phyloP scores from a whole-genome alignment of 768 basidiomycete species.

The Polyporus arcularius region DNA sequence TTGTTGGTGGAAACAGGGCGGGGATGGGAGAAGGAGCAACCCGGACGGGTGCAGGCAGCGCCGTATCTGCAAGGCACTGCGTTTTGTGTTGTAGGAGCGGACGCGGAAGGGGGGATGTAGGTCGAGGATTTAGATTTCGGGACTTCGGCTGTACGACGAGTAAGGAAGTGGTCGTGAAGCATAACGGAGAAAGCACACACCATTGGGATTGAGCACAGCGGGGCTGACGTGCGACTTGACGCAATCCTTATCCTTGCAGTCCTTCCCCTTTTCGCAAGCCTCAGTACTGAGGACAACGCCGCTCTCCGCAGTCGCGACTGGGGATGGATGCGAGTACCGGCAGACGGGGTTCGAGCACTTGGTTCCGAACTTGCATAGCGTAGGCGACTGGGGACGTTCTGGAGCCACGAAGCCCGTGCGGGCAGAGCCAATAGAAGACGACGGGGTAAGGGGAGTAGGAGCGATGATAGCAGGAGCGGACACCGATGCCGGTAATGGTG shows the following conservation, averaged over 20 bases:
- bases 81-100: conserved; percentile 21
- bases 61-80: conserved; percentile 67
- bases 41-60: conserved; percentile 64
- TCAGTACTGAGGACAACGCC: conserved; percentile 95
- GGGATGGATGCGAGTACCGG: conserved; percentile 92
- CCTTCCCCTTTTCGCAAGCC: conserved; percentile 83
- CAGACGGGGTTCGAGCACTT: conserved; percentile 92
- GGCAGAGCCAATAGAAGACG: conserved; percentile 21
- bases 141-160: conserved; percentile 23
- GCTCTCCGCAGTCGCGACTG: conserved; percentile 93
- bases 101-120: conserved; percentile 37
- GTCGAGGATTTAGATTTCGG: conserved; percentile 40
- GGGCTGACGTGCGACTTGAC: conserved; percentile 90
- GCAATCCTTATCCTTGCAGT: conserved; percentile 94
- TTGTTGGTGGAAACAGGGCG: conserved; percentile 35
- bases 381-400: conserved; percentile 84
- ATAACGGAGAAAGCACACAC: conserved; percentile 34
- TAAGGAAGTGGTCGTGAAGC: neutral
- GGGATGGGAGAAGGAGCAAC: conserved; percentile 73
- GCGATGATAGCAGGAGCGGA: conserved; percentile 18
- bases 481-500: conserved; percentile 7
- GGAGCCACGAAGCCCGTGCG: conserved; percentile 58
- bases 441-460: conserved; percentile 17
- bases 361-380: conserved; percentile 89
- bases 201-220: conserved; percentile 69